phyloP scores from a whole-genome alignment of 176 grass and related monocot genomes.

The Otatea glauca region DNA sequence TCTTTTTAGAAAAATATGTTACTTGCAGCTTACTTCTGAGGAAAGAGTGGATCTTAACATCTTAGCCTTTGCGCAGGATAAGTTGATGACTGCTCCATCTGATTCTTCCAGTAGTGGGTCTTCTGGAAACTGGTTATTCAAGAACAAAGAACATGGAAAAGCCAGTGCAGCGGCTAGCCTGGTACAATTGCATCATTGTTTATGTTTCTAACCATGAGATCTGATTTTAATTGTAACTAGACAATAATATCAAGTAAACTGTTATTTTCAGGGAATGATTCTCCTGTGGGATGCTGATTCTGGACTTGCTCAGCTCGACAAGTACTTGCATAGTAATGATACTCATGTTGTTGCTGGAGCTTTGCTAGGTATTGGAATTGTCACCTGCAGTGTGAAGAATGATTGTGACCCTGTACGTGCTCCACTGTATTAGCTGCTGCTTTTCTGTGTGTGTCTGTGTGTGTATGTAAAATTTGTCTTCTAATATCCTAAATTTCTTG shows the following conservation, averaged over 20 bases:
- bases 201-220: not conserved
- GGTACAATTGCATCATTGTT: slow-evolving; percentile 51
- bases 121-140: slow-evolving; percentile 93
- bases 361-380: slow-evolving; percentile 88
- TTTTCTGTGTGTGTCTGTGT: not conserved
- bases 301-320: slow-evolving; percentile 89
- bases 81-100: slow-evolving; percentile 84
- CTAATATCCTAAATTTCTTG: slow-evolving; percentile 25
- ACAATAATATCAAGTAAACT: slow-evolving; percentile 8
- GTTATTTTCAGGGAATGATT: slow-evolving; percentile 85
- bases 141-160: slow-evolving; percentile 98
- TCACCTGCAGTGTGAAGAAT: slow-evolving; percentile 91
- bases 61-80: slow-evolving; percentile 72
- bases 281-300: slow-evolving; percentile 92
- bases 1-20: slow-evolving; percentile 22
- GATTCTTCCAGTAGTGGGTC: slow-evolving; percentile 83
- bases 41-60: slow-evolving; percentile 17
- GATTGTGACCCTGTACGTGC: slow-evolving; percentile 90
- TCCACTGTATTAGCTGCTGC: slow-evolving; percentile 29
- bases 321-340: slow-evolving; percentile 89
- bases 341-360: slow-evolving; percentile 96
- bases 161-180: slow-evolving; percentile 92
- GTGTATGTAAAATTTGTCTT: not conserved
- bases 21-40: not conserved
- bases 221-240: slow-evolving; percentile 24